Base-by-base conservation (phyloP, 352 stramenopile genomes). In the Phytophthora pinifolia region DNA sequence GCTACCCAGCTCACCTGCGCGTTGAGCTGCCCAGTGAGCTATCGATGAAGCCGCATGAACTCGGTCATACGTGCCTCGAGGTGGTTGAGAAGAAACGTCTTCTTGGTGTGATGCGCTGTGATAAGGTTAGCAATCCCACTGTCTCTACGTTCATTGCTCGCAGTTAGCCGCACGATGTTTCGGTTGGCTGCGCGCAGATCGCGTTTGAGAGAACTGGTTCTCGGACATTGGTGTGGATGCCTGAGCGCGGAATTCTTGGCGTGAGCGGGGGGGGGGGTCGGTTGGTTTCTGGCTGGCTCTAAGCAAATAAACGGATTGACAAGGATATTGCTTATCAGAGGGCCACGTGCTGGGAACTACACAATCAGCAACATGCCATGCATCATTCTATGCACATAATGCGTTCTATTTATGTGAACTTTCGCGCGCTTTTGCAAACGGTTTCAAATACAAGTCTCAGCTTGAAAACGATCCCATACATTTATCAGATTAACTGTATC, bases 361-460 rank as follows among this genome's bases (percentile, higher is more conserved):
- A 25, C 47, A 55, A 55, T 55, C 47, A 46, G 15, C 30, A 37
- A 36, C 37, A 34, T 48, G 38, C 30, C 38, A 25, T 8, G n/a
- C 12, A 48, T 46, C 17, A 31, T 45, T 49, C 49, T 49, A 56
- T 48, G 38, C 22, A 35, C 18, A 45, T 17, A 6, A 35, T 2
- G 4, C 20, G 50, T 50, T 8, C 50, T 34, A 41, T 48, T 50
- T 58, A 46, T 59, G 51, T 49, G 14, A 38, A 20, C n/a, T 57
- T 57, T 57, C 49, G 51, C 33, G 41, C 48, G 39, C 39, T 52
- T 51, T 59, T 52, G 48, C 45, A 35, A 43, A 53, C 20, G 13
- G 45, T 10, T 42, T 37, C 17, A 36, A 48, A 42, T 37, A 56
- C 15, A 42, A 56, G 27, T 48, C 6, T 56, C 25, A 43, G 29